These are phyloP conservation scores for Odonthalia washingtoniensis DNA, from an alignment of 31 red algal genomes.

Conservation along the genomic window DNA sequence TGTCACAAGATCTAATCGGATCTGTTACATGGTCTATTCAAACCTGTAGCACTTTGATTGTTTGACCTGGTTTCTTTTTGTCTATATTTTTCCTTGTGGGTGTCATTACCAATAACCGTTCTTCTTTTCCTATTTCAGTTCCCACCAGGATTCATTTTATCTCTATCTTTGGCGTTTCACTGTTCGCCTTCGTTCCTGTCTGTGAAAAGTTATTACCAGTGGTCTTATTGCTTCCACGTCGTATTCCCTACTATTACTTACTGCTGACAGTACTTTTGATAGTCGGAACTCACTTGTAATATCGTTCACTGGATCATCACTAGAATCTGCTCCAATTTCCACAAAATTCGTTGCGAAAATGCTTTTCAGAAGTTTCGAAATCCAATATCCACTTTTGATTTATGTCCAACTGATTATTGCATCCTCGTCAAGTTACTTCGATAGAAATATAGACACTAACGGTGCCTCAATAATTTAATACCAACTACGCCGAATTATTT, in stretches of 20 bases:
- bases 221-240: slow-evolving; percentile 53
- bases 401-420: slow-evolving; percentile 15
- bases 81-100: too few relatives aligned
- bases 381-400: slow-evolving; percentile 62
- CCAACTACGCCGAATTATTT: not conserved
- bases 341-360: slow-evolving; percentile 37
- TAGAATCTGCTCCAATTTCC: slow-evolving; percentile 62
- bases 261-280: not conserved
- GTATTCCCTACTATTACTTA: not conserved
- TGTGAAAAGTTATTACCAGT: too few relatives aligned
- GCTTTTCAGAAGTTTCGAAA: slow-evolving; percentile 9
- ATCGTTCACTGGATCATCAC: slow-evolving; percentile 45
- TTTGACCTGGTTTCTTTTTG: too few relatives aligned
- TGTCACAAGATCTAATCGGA: too few relatives aligned
- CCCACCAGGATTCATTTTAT: too few relatives aligned
- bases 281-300: slow-evolving; percentile 41
- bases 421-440: slow-evolving; percentile 31
- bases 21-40: too few relatives aligned
- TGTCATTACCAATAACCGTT: too few relatives aligned
- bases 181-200: too few relatives aligned
- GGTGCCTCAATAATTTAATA: slow-evolving; percentile 21
- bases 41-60: too few relatives aligned
- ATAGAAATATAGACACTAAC: slow-evolving; percentile 56
- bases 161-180: too few relatives aligned
- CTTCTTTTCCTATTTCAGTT: too few relatives aligned